Evolutionary conservation across 75 land plant genomes (phyloP).

Genomic region (Pseudotsuga menziesii): DNA sequence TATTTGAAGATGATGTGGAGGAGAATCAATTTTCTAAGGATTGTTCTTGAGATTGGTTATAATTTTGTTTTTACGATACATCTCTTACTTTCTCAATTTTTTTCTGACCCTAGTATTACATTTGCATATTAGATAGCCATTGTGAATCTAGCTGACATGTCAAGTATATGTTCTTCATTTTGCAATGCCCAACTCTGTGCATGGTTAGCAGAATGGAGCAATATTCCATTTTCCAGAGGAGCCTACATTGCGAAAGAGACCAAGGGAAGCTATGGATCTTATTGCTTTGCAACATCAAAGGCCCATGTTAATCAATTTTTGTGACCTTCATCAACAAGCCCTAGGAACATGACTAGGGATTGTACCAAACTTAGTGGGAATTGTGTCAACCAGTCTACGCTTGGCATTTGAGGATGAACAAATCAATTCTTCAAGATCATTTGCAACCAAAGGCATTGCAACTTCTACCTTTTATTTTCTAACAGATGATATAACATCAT

Average conservation of each 20-base stretch:
- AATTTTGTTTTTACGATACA: slow-evolving; percentile 13
- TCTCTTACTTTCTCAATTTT: too few species aligned
- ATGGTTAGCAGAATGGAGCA: slow-evolving; percentile 5
- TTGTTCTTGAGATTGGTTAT: slow-evolving; percentile 1
- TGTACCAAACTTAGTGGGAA: slow-evolving; percentile 8
- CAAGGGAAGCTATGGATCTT: slow-evolving; percentile 20
- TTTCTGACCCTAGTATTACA: too few species aligned
- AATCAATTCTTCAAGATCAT: slow-evolving; percentile 17
- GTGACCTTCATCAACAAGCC: slow-evolving; percentile 18
- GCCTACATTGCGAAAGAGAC: slow-evolving; percentile 20
- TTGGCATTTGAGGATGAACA: slow-evolving; percentile 41
- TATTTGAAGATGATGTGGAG: slow-evolving; percentile 91
- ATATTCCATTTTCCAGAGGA: slow-evolving; percentile 10
- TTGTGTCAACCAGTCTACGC: slow-evolving; percentile 32
- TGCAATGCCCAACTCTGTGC: background rate
- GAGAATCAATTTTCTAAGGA: slow-evolving; percentile 31
- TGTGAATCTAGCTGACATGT: background rate
- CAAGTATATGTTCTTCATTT: background rate
- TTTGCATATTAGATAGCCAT: background rate
- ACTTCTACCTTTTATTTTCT: background rate
- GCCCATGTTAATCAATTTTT: slow-evolving; percentile 8
- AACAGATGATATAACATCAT: slow-evolving; percentile 18
- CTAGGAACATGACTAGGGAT: slow-evolving; percentile 17
- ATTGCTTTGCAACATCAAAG: slow-evolving; percentile 14
- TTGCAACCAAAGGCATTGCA: slow-evolving; percentile 9